Evolutionary conservation across 2,329 filamentous ascomycete genomes (phyloP), one percentile per base, ranked within the genome.

Genomic region (Colletotrichum viniferum): DNA sequence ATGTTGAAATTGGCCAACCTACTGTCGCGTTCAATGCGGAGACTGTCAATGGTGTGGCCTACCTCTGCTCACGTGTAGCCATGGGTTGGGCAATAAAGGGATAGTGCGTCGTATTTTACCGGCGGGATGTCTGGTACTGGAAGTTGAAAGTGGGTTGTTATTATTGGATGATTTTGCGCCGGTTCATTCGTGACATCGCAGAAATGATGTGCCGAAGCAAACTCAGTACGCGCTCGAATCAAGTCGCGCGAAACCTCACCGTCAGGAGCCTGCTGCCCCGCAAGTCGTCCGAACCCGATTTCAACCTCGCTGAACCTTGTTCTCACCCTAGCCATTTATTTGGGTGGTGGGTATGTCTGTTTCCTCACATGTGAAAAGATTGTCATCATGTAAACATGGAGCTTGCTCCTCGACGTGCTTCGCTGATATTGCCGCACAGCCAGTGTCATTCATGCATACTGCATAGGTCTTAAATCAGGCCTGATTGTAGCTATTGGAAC

Each of bases 141-240:
- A 63, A 56, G 62, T 55, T 43, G 24, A 63, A 62, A 58, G 38
- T 56, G 43, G 34, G 14, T 26, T 43, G 34, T 4, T 12, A n/a
- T 18, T n/a, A 32, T 38, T 67, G 56, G 63, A 38, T 56, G 24
- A 14, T 28, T 38, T 18, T 38, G 30, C 9, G 21, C 28, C 21
- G 21, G 32, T 32, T 48, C 30, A 4, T 48, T 73, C 48, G 38
- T 63, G 21, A 38, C 38, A 64, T 69, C 69, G 73, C 28, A 36
- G 43, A 30, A 74, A 65, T 64, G 56, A 76, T 76, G 36, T 58
- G n/a, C 73, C 73, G 73, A 76, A 58, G 34, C 21, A 36, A 48
- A 58, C 10, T 13, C 7, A 21, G n/a, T 43, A 74, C 28, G 67
- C 71, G 71, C 67, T 71, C 71, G 48, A 74, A 74, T 74, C 58